These are phyloP conservation scores for Aristolochia fimbriata DNA, from an alignment of 164 flowering plant genomes.

Conservation along the genomic window DNA sequence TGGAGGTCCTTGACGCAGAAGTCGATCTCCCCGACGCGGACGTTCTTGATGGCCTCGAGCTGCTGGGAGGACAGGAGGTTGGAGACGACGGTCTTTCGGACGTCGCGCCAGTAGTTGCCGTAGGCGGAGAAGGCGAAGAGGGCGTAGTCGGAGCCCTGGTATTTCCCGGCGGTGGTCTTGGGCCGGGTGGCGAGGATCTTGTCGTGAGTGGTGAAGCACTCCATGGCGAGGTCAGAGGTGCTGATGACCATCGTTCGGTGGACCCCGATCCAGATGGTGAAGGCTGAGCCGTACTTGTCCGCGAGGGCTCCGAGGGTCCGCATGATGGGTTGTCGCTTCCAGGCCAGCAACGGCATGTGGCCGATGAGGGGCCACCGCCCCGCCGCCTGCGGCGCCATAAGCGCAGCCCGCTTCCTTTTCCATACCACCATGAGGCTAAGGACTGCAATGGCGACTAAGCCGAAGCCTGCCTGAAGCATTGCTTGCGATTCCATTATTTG, in stretches of 20 bases:
- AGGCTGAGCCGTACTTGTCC: constrained; percentile 4
- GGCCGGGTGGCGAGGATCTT: constrained; percentile 5
- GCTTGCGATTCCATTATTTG: too few relatives aligned
- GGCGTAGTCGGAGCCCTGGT: constrained; percentile 7
- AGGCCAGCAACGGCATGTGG: constrained; percentile 3
- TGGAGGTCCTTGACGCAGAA: not conserved
- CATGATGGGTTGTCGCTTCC: not conserved
- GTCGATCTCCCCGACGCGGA: not conserved
- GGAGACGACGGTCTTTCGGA: not conserved
- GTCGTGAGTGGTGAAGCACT: constrained; percentile 11
- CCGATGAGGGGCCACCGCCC: constrained; percentile 5
- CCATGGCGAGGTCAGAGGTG: constrained; percentile 6
- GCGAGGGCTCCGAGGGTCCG: constrained; percentile 2
- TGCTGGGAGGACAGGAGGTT: constrained; percentile 4
- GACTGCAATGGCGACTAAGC: too few relatives aligned
- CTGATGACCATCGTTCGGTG: constrained; percentile 2
- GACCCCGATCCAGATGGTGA: constrained; percentile 2
- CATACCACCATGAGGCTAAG: too few relatives aligned
- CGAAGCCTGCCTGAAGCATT: too few relatives aligned
- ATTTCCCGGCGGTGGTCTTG: not conserved
- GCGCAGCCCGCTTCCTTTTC: too few relatives aligned
- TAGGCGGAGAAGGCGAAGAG: constrained; percentile 4
- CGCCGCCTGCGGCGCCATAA: constrained; percentile 5
- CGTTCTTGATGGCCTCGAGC: not conserved
- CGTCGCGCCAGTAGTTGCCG: constrained; percentile 5